Evolutionary conservation across 495 filamentous ascomycete genomes (phyloP).

Genomic region (Choiromyces venosus): DNA sequence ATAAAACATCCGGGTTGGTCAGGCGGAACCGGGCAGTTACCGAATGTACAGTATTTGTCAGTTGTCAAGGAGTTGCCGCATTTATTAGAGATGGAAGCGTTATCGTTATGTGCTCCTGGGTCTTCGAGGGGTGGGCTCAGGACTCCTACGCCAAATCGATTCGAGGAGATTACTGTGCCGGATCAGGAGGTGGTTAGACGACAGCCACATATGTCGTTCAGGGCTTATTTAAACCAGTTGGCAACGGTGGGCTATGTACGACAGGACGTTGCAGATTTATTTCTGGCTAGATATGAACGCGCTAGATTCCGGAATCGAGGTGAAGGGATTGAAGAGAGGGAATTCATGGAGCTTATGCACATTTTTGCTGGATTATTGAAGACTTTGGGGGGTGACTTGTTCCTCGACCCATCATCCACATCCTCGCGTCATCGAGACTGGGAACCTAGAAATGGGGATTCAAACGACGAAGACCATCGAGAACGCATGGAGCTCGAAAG

Average conservation of each 20-base stretch:
- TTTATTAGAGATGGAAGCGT: conserved; percentile 91
- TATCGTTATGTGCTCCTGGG: conserved; percentile 66
- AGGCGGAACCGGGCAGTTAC: conserved; percentile 57
- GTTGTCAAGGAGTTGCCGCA: conserved; percentile 86
- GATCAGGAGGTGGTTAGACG: conserved; percentile 67
- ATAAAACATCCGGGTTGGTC: conserved; percentile 88
- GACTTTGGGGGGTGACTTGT: conserved; percentile 54
- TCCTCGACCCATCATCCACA: conserved; percentile 37
- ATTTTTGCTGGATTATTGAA: conserved; percentile 77
- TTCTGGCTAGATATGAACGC: conserved; percentile 71
- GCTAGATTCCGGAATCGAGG: conserved; percentile 59
- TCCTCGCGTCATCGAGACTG: conserved; percentile 4
- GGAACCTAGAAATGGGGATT: conserved; percentile 1
- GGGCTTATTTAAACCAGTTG: conserved; percentile 74
- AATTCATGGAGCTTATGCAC: conserved; percentile 79
- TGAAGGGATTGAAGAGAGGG: conserved; percentile 53
- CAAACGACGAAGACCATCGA: conserved; percentile 7
- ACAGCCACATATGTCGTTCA: conserved; percentile 65
- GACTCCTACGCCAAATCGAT: neutral
- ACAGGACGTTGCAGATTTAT: conserved; percentile 54
- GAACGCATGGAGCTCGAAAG: conserved; percentile 17
- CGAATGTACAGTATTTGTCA: conserved; percentile 69
- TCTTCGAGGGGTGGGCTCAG: conserved; percentile 47
- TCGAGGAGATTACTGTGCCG: conserved; percentile 40
- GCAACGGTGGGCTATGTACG: conserved; percentile 59